These are phyloP conservation scores for Xylaria sp. DNA, from an alignment of 2,329 filamentous ascomycete species.

Conservation along the genomic window DNA sequence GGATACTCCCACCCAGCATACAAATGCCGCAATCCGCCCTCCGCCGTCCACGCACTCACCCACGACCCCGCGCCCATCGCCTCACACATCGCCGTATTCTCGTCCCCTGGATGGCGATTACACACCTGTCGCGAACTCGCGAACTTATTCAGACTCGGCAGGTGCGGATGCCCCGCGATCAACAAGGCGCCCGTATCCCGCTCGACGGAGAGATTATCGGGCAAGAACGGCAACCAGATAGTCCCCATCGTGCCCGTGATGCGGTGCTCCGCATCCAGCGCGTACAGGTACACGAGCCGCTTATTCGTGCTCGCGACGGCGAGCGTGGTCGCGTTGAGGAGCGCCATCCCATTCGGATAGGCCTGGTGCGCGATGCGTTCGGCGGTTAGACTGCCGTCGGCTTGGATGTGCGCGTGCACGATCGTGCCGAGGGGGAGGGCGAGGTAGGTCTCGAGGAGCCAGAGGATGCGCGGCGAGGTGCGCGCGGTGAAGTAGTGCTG, in stretches of 20 bases:
- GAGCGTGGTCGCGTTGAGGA: slow-evolving; percentile 35
- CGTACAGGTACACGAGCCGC: slow-evolving; percentile 30
- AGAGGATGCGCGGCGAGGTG: slow-evolving; percentile 23
- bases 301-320: slow-evolving; percentile 35
- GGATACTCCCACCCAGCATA: slow-evolving; percentile 33
- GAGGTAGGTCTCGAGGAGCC: slow-evolving; percentile 32
- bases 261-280: not conserved
- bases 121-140: slow-evolving; percentile 32
- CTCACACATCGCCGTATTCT: slow-evolving; percentile 16
- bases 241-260: slow-evolving; percentile 6
- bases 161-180: slow-evolving; percentile 37
- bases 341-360: slow-evolving; percentile 38
- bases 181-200: slow-evolving; percentile 26
- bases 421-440: slow-evolving; percentile 31
- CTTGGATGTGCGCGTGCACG: slow-evolving; percentile 30
- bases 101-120: slow-evolving; percentile 24
- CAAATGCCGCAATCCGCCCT: slow-evolving; percentile 30
- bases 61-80: slow-evolving; percentile 17
- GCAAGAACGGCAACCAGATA: slow-evolving; percentile 33
- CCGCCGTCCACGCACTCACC: slow-evolving; percentile 34
- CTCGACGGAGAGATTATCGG: slow-evolving; percentile 36
- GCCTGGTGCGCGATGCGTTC: slow-evolving; percentile 31
- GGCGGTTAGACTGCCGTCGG: slow-evolving; percentile 12
- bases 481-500: slow-evolving; percentile 33
- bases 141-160: slow-evolving; percentile 30